Evolutionary conservation across 2,329 filamentous ascomycete species (phyloP), one percentile per base, ranked within the genome.

Genomic region (Cryphonectria carpinicola): DNA sequence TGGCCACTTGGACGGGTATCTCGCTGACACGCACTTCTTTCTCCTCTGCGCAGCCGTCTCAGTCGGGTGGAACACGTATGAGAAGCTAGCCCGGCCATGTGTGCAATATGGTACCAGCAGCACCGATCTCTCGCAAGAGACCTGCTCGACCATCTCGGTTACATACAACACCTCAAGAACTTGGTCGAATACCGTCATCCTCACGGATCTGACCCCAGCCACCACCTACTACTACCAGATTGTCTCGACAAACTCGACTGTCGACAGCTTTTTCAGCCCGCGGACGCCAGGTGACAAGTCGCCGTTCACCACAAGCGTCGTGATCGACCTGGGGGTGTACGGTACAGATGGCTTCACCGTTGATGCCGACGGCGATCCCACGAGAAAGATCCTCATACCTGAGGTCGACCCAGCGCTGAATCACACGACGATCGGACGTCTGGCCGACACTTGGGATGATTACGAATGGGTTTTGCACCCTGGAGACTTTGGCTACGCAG

Each of bases 201-300:
- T 71, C 37, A 65, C 37, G n/a, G 32, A 58, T 8, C 77, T 90
- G 28, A 78, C 77, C 0, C 83, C 87, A 0, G 86, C 84, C 0
- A 88, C 86, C 1, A 87, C 82, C 0, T 90, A 90, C 77, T 89
- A 87, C 80, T 90, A 90, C 80, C 83, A 87, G 79, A 88, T 89
- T 65, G 81, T 80, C 11, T 88, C 86, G 2, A 84, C 81, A 39
- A 89, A 89, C 78, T 87, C 87, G 0, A 86, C 76, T 4, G 79
- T 86, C 11, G 82, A 84, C 46, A 82, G 85, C 54, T 89, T 90
- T 77, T 74, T 86, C 65, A 89, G 85, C 73, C 84, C 86, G 4
- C 84, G 87, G 0, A 71, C 78, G 3, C 80, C 87, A 0, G 88
- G 88, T 22, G 87, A 90, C 78, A 82, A 79, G 66, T 86, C 84